A percentile compares a stretch with the other conserved stretches of the same genome.
These are phyloP conservation scores for Epichloe elymi DNA, from an alignment of 2,329 filamentous ascomycete genomes.

Conservation along the genomic window DNA sequence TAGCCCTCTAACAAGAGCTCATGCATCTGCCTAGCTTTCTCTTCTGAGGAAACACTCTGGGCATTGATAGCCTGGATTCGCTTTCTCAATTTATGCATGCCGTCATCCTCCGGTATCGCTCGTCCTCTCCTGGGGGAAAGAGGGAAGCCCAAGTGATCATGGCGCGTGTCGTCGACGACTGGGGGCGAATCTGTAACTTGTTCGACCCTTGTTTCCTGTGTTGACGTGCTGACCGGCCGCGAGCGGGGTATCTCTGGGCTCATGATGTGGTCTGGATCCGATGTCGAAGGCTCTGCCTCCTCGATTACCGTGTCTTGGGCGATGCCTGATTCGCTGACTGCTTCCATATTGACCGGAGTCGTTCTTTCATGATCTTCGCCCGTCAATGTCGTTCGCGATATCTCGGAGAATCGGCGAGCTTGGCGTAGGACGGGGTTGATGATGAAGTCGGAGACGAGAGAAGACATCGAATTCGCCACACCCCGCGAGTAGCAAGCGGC, in stretches of 20 bases:
- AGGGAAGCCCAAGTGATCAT: conserved; percentile 21
- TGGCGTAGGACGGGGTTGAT: conserved; percentile 55
- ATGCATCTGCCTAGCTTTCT: conserved; percentile 64
- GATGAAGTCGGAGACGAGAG: conserved; percentile 50
- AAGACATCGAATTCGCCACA: conserved; percentile 36
- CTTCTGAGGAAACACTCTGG: conserved; percentile 39
- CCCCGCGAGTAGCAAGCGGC: not conserved
- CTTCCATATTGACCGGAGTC: conserved; percentile 10
- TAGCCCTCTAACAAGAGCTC: conserved; percentile 58
- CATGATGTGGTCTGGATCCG: conserved; percentile 5
- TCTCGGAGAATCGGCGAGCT: conserved; percentile 48
- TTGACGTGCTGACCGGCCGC: conserved; percentile 21
- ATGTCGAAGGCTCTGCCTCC: not conserved
- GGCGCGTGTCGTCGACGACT: conserved; percentile 12
- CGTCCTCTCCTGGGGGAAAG: conserved; percentile 17
- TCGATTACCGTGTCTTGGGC: conserved; percentile 9
- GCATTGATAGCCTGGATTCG: conserved; percentile 58
- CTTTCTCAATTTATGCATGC: conserved; percentile 53
- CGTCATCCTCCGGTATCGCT: conserved; percentile 61
- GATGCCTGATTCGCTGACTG: conserved; percentile 15
- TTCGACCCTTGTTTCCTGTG: conserved; percentile 22
- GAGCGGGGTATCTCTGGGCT: conserved; percentile 14
- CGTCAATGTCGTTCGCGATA: conserved; percentile 26
- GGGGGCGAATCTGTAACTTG: conserved; percentile 11
- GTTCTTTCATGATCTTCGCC: conserved; percentile 19